Base-by-base conservation (phyloP, 2,329 filamentous ascomycete genomes). In the Verticillium nonalfalfae region DNA sequence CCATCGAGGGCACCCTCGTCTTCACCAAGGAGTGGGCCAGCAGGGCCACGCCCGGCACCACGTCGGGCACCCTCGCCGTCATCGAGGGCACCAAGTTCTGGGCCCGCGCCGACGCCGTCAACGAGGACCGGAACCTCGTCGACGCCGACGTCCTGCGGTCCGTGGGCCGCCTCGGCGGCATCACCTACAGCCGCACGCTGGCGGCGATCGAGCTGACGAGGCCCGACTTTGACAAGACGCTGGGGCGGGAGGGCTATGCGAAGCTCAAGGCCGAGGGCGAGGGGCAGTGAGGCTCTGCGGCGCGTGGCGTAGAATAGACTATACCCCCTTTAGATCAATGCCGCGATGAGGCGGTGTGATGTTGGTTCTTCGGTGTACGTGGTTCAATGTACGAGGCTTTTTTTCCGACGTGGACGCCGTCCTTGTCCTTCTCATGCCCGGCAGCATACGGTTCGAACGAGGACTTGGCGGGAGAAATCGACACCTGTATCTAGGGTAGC, bases 31-130 rank as follows among this genome's bases (percentile, higher is more conserved):
- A 97, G 75, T 96, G 91, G 76, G 88, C 94, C 73, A 91, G 88
- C 73, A 81, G 82, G 59, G 80, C 80, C 0, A 86, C 77, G 2
- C 88, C 89, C 0, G 92, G 90, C 2, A 89, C 88, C 76, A 93
- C 87, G 79, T 89, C 89, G 1, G 86, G 89, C 1, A 88, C 89
- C 4, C 70, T 97, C 65, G 89, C 85, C 1, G 83, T 96, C 38
- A 80, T 97, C 13, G 92, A 97, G 76, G 94, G 92, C 0, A 87
- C 90, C 38, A 82, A 88, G 34, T 97, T 97, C 71, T 97, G 93
- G 92, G 92, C 88, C 1, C 79, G 93, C 59, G 91, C 96, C 72
- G 94, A 97, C 76, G 93, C 93, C 2, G 78, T 97, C 63, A 91
- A 96, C 68, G 85, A 90, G 71, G 88, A 92, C 9, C 83, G 80